Percentiles rank a stretch among this genome's conserved stretches.
These are phyloP conservation scores for Cytospora mali DNA, from an alignment of 2,329 filamentous ascomycete species.

Conservation along the genomic window DNA sequence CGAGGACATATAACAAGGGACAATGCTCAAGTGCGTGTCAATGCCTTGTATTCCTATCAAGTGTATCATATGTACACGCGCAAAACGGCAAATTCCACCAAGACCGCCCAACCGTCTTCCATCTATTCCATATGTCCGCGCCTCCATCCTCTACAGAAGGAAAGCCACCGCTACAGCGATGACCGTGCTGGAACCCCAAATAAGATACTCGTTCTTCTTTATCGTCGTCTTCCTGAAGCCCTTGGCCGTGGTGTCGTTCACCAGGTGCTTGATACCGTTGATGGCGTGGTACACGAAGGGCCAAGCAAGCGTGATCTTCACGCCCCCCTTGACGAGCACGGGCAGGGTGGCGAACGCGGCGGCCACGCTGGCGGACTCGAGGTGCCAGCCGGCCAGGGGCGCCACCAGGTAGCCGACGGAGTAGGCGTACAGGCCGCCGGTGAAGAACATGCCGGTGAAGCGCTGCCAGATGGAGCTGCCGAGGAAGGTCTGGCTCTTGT, in stretches of 20 bases:
- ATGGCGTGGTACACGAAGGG: constrained; percentile 61
- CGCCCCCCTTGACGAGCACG: constrained; percentile 57
- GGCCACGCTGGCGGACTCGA: constrained; percentile 62
- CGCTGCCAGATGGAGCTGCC: constrained; percentile 73
- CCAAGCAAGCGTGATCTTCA: constrained; percentile 61
- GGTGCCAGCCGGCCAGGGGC: constrained; percentile 68
- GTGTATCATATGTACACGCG: constrained; percentile 17
- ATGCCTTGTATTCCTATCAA: constrained; percentile 7
- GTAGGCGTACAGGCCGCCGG: constrained; percentile 78
- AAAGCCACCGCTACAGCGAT: constrained; percentile 51
- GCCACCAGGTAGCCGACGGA: constrained; percentile 78
- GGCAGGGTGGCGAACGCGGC: constrained; percentile 63
- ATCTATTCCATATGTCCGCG: neutral
- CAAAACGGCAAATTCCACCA: constrained; percentile 8
- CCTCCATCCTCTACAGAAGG: constrained; percentile 44
- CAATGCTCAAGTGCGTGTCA: neutral
- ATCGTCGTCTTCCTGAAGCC: constrained; percentile 55
- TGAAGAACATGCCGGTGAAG: constrained; percentile 76
- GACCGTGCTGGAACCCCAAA: constrained; percentile 52
- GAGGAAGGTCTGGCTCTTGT: constrained; percentile 83
- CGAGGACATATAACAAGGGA: neutral
- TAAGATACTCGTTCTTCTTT: constrained; percentile 47
- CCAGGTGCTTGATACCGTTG: constrained; percentile 58
- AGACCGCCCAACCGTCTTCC: neutral
- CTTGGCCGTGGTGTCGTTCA: constrained; percentile 51